These are phyloP conservation scores for Lachancea sp. DNA, from an alignment of 805 yeast genomes.

Conservation along the genomic window DNA sequence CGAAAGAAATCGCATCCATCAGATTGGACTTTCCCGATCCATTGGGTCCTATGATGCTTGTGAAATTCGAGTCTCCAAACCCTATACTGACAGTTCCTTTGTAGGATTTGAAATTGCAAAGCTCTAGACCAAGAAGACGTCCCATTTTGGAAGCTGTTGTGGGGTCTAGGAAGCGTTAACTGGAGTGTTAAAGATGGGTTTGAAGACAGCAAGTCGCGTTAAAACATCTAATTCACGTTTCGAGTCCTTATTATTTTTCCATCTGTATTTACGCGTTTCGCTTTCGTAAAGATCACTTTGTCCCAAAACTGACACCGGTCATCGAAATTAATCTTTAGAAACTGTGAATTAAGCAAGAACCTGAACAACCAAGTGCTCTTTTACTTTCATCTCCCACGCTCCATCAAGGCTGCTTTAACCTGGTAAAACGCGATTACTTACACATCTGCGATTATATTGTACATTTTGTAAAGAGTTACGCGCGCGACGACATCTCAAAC, in stretches of 20 bases:
- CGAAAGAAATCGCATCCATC: slow-evolving; percentile 96
- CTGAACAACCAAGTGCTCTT: not conserved
- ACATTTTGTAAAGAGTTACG: not conserved
- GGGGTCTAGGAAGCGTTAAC: not conserved
- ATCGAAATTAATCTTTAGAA: not conserved
- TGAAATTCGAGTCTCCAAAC: slow-evolving; percentile 76
- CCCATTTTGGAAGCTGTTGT: slow-evolving; percentile 56
- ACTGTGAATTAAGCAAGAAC: too few species aligned
- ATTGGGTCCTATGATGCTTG: slow-evolving; percentile 95
- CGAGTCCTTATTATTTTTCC: not conserved
- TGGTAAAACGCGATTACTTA: not conserved
- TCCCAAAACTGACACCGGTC: not conserved
- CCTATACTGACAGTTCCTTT: slow-evolving; percentile 69
- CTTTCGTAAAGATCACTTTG: not conserved
- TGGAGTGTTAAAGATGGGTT: not conserved
- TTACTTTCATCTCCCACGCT: not conserved
- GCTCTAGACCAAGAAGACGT: slow-evolving; percentile 66
- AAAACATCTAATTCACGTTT: not conserved
- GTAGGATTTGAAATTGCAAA: slow-evolving; percentile 88
- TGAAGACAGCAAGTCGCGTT: not conserved
- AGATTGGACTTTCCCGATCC: slow-evolving; percentile 97
- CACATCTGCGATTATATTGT: not conserved
- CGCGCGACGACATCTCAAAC: slow-evolving; percentile 8
- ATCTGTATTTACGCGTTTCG: slow-evolving; percentile 1
- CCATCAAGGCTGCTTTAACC: not conserved